Evolutionary conservation across 139 green algal species (phyloP).

Genomic region (Ostreobium quekettii): DNA sequence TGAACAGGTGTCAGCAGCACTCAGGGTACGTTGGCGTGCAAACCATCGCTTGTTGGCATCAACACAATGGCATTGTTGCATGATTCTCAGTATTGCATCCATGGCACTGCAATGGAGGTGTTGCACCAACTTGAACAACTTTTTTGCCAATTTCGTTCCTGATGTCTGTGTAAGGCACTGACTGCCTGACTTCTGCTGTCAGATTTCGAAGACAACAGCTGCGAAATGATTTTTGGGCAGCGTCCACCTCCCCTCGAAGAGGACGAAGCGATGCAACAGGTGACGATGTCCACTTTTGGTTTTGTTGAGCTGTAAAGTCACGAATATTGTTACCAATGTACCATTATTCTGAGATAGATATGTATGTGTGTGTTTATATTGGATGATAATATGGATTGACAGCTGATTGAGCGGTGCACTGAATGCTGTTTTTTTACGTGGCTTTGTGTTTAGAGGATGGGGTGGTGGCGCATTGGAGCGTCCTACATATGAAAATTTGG

Average conservation of each 20-base stretch:
- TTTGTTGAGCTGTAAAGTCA: too few species aligned
- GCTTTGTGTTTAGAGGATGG: too few species aligned
- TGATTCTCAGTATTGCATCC: neutral
- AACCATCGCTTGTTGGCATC: neutral
- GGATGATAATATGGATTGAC: too few species aligned
- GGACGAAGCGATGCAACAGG: conserved; percentile 42
- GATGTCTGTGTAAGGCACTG: neutral
- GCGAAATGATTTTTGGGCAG: conserved; percentile 61
- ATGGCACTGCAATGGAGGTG: neutral
- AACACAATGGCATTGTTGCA: neutral
- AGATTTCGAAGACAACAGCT: conserved; percentile 59
- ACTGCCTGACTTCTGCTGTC: conserved; percentile 38
- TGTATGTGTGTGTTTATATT: too few species aligned
- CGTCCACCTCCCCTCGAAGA: conserved; percentile 41
- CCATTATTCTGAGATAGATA: too few species aligned
- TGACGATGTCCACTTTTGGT: neutral
- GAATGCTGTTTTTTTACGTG: too few species aligned
- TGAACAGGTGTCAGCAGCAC: too few species aligned
- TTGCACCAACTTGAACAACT: neutral
- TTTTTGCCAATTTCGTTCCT: neutral
- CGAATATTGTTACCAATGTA: too few species aligned
- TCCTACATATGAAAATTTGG: too few species aligned
- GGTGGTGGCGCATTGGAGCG: too few species aligned
- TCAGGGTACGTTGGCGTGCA: too few species aligned
- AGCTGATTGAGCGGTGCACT: too few species aligned